Percentiles rank a stretch among this genome's conserved stretches.
phyloP scores from a whole-genome alignment of 2,329 filamentous ascomycete species.

The Chaetomiaceae sp. region DNA sequence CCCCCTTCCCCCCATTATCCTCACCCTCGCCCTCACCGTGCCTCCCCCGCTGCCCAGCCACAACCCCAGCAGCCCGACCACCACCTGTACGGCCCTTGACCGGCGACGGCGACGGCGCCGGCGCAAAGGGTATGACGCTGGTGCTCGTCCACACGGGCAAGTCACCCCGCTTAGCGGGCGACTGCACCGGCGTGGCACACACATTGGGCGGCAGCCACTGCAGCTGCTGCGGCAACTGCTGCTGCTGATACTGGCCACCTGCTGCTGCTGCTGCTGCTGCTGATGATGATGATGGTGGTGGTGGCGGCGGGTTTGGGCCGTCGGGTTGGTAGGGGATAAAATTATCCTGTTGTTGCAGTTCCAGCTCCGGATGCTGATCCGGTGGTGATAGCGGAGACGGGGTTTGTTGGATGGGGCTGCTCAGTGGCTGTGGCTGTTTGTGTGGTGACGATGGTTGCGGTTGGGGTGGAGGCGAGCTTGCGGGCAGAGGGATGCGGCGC shows the following conservation, averaged over 20 bases:
- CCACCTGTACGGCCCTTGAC: neutral
- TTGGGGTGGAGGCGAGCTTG: slow-evolving; percentile 12
- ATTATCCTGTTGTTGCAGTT: too few species aligned
- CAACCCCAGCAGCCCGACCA: neutral
- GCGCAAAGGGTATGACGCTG: slow-evolving; percentile 44
- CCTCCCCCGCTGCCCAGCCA: too few species aligned
- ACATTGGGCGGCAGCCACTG: slow-evolving; percentile 48
- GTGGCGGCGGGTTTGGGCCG: slow-evolving; percentile 39
- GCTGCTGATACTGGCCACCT: slow-evolving; percentile 17
- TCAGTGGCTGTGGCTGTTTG: neutral
- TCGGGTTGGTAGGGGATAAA: slow-evolving; percentile 53
- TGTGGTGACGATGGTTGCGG: neutral
- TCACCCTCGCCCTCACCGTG: too few species aligned
- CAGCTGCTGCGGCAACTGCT: slow-evolving; percentile 36
- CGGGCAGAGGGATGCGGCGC: slow-evolving; percentile 2
- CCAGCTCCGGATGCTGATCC: too few species aligned
- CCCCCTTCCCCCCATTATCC: too few species aligned
- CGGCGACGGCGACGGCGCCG: neutral
- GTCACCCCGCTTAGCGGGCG: slow-evolving; percentile 33
- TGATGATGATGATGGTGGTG: slow-evolving; percentile 2
- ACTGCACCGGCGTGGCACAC: slow-evolving; percentile 18
- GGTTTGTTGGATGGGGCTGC: slow-evolving; percentile 1
- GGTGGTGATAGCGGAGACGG: slow-evolving; percentile 14
- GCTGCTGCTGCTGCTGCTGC: slow-evolving; percentile 37
- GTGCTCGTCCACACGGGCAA: slow-evolving; percentile 37